Evolutionary conservation across 2,329 filamentous ascomycete species (phyloP), one percentile per base, ranked within the genome.

Genomic region (Arachnomyces sp.): DNA sequence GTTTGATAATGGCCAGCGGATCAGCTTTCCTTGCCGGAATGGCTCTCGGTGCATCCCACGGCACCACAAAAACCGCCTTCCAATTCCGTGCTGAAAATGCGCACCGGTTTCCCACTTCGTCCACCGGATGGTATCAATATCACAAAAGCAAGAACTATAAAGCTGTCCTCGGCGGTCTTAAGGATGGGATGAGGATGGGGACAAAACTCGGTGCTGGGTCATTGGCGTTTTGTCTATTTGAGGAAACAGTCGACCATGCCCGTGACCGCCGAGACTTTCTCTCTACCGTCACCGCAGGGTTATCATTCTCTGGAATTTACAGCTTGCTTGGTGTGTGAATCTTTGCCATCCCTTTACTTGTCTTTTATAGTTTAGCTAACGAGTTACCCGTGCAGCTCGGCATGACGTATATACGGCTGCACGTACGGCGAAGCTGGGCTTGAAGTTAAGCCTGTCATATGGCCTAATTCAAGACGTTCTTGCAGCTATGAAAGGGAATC

Each of bases 101-200:
- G 1, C 92, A 98, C 71, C 85, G 90, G 50, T 79, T 95, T 46
- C 92, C 92, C 14, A 80, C 78, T 3, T 82, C 82, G 1, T 81
- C 86, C 17, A 78, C 81, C 2, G 90, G 88, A 13, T 98, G 92
- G 92, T 98, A 90, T 60, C 77, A 96, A n/a, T 98, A 98, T 64
- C 90, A 96, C 71, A 95, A 95, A 67, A 86, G 80, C 59, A 96
- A 96, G 65, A 96, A 95, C 65, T 96, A 98, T 68, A 80, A 87
- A 54, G 76, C 84, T 38, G 81, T 86, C 53, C 74, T 84, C 15
- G 85, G 84, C 4, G 90, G 84, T 1, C 68, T 93, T 13, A 78
- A 78, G 38, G 87, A 94, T 55, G 92, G 87, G 0, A 52, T 86
- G 36, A 80, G 75, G 49, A 86, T 92, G 73, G 88, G 84, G 1